Percentiles rank a stretch among this genome's conserved stretches.
These are phyloP conservation scores for Phytophthora ramorum DNA, from an alignment of 352 stramenopile species.

Conservation along the genomic window DNA sequence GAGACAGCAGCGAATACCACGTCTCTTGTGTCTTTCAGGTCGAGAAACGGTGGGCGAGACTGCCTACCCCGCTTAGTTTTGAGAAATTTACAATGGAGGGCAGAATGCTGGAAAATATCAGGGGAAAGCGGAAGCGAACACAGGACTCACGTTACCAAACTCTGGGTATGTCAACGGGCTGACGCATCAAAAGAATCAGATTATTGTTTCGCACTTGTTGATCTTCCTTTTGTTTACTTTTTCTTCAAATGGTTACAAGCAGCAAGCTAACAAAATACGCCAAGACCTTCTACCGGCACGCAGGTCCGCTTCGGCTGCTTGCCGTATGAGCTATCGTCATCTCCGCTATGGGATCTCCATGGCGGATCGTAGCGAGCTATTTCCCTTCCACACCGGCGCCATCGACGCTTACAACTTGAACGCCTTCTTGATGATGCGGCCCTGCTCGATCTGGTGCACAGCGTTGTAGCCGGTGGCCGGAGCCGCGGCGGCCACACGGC, in stretches of 20 bases:
- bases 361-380: not conserved
- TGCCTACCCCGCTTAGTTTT: conserved; percentile 46
- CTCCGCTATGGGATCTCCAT: conserved; percentile 10
- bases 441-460: conserved; percentile 94
- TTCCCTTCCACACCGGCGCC: not conserved
- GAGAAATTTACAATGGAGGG: conserved; percentile 47
- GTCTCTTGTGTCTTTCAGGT: conserved; percentile 61
- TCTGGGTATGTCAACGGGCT: too few species aligned
- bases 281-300: conserved; percentile 33
- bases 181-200: too few species aligned
- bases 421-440: conserved; percentile 91
- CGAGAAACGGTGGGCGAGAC: conserved; percentile 42
- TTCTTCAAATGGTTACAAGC: conserved; percentile 28
- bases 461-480: conserved; percentile 96
- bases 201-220: too few species aligned
- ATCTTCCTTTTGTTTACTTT: conserved; percentile 5
- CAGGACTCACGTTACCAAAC: too few species aligned
- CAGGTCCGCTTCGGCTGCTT: conserved; percentile 16
- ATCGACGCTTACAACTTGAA: conserved; percentile 52
- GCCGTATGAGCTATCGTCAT: conserved; percentile 5
- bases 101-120: conserved; percentile 40
- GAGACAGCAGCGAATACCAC: too few species aligned
- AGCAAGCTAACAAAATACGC: conserved; percentile 33
- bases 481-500: conserved; percentile 92
- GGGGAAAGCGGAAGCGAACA: conserved; percentile 49